Base-by-base conservation (phyloP, 2,329 filamentous ascomycete species). In the Fusarium oxysporum region DNA sequence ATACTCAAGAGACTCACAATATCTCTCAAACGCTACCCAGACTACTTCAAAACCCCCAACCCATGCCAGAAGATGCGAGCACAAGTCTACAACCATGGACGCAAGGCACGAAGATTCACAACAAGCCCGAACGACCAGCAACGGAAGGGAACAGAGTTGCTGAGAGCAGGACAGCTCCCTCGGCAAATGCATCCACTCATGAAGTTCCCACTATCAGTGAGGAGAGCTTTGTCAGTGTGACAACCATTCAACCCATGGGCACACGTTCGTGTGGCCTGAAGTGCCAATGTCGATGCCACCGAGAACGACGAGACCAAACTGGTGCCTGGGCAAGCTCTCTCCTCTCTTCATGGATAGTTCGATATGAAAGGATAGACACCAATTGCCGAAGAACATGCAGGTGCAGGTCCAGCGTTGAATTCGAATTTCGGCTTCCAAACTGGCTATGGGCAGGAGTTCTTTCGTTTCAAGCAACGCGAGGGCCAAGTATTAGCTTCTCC, bases 391-490 rank as follows among this genome's bases (percentile, higher is more conserved):
- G 6, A 0, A n/a, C 2, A 19, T 75, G 70, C 3, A 37, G 56
- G 0, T 19, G n/a, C 1, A 48, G 2, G 0, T 7, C 21, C 1
- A 48, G 43, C 0, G 0, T 58, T 3, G 56, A 58, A 9, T 35
- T 67, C 5, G 48, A 73, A 19, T 69, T 70, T 19, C 60, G 9
- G 0, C 60, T 66, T 6, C 70, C 72, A 3, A 59, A 3, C 0
- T 76, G 74, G 74, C 62, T 76, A 9, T 73, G 62, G 72, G 30
- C 54, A 5, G 58, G 63, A 2, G 33, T 64, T 1, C 12, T 62
- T 1, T 51, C 63, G 0, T 48, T 69, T 17, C 30, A 71, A 21
- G 43, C 53, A 14, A 45, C 13, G 1, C 45, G 38, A 10, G 16
- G 47, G 2, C 48, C 41, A 0, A 21, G 0, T 0, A 7, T 71